Evolutionary conservation across 176 grass and related monocot genomes (phyloP).

Genomic region (Avena atlantica): DNA sequence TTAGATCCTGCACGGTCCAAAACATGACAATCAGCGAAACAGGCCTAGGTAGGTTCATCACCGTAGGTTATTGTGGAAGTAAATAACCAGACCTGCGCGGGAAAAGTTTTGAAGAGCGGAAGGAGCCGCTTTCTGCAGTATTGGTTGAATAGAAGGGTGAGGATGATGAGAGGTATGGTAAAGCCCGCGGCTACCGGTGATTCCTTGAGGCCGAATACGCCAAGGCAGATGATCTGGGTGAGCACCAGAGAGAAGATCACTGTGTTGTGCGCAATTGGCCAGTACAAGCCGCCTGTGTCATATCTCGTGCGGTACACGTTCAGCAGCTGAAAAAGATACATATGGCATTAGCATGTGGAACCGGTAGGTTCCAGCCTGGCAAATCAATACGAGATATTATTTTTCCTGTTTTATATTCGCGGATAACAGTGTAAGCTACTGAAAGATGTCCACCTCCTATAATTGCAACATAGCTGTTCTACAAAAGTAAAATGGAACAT

Average conservation of each 20-base stretch:
- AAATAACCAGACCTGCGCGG: slow-evolving; percentile 65
- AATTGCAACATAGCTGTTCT: background rate
- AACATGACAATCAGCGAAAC: background rate
- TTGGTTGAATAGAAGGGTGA: slow-evolving; percentile 88
- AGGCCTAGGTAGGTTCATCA: background rate
- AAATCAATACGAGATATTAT: background rate
- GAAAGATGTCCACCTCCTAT: background rate
- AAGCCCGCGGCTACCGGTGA: slow-evolving; percentile 76
- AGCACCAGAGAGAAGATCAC: slow-evolving; percentile 88
- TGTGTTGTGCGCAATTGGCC: slow-evolving; percentile 85
- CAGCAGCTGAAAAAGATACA: slow-evolving; percentile 65
- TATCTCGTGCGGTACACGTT: slow-evolving; percentile 85
- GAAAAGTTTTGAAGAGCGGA: slow-evolving; percentile 71
- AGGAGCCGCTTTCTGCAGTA: slow-evolving; percentile 87
- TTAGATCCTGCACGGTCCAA: slow-evolving; percentile 65
- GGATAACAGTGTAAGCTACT: background rate
- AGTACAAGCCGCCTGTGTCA: slow-evolving; percentile 80
- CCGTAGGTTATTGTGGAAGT: background rate
- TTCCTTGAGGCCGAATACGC: slow-evolving; percentile 80
- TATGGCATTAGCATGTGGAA: background rate
- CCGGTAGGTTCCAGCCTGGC: background rate
- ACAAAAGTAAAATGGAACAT: background rate
- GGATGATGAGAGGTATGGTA: slow-evolving; percentile 73
- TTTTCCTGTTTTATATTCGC: background rate
- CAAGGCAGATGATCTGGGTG: slow-evolving; percentile 88